These are phyloP conservation scores for Salix caprea DNA, from an alignment of 345 rosid genomes.

Conservation along the genomic window DNA sequence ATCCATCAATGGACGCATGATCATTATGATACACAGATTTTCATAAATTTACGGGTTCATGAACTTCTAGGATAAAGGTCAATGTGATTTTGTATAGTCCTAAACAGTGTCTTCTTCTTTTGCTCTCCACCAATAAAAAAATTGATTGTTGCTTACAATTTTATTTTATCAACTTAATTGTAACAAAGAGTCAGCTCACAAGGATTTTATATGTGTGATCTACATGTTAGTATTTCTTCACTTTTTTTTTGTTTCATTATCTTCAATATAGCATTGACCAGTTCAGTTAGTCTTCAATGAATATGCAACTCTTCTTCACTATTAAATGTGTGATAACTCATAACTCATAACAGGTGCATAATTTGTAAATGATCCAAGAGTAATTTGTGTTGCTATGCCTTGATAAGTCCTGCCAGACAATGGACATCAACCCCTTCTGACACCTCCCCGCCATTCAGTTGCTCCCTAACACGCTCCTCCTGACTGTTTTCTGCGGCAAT, in stretches of 20 bases:
- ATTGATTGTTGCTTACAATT: background rate
- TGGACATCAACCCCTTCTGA: constrained; percentile 31
- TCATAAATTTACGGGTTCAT: background rate
- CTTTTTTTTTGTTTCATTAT: too few relatives aligned
- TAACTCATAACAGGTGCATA: background rate
- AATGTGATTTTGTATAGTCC: background rate
- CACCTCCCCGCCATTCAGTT: constrained; percentile 28
- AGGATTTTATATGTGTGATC: background rate
- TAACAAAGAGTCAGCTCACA: background rate
- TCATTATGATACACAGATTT: background rate
- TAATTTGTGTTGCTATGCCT: constrained; percentile 13
- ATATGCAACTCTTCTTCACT: background rate
- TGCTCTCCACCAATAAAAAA: background rate
- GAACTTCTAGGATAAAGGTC: background rate
- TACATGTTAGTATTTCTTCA: background rate
- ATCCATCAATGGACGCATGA: background rate
- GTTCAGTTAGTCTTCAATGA: background rate
- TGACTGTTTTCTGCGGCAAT: constrained; percentile 32
- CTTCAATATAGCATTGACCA: background rate
- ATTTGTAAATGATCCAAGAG: background rate
- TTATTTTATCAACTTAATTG: background rate
- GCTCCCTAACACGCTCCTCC: constrained; percentile 34
- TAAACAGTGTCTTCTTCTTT: background rate
- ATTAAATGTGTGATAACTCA: background rate
- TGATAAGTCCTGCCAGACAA: constrained; percentile 35